A percentile compares a stretch with the other conserved stretches of the same genome.
phyloP scores from a whole-genome alignment of 768 basidiomycete genomes.

The Lactarius sanguifluus region DNA sequence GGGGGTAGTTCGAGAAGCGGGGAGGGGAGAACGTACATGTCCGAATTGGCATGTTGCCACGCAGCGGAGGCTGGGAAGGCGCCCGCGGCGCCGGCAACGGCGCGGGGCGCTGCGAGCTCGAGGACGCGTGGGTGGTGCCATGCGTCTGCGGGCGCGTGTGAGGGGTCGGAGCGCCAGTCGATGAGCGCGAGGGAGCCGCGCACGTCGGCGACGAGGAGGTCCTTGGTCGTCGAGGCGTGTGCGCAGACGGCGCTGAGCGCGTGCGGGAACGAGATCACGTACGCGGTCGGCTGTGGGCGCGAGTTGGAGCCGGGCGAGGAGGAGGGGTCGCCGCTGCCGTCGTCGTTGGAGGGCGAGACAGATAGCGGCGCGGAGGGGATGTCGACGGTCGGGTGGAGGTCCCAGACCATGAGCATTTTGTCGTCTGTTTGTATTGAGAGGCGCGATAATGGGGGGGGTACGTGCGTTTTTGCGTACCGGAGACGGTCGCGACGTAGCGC shows the following conservation, averaged over 20 bases:
- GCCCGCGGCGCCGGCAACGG: conserved; percentile 51
- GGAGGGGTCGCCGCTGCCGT: conserved; percentile 23
- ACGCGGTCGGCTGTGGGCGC: conserved; percentile 72
- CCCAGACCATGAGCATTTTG: conserved; percentile 85
- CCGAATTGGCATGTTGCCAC: conserved; percentile 67
- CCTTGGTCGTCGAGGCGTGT: conserved; percentile 73
- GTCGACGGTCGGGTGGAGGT: conserved; percentile 60
- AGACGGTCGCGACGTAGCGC: conserved; percentile 78
- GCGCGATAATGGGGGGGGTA: not conserved
- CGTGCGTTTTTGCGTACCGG: conserved; percentile 46
- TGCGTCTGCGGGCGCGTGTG: conserved; percentile 47
- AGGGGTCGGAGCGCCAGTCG: conserved; percentile 81
- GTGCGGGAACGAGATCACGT: conserved; percentile 70
- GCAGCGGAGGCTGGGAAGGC: conserved; percentile 60
- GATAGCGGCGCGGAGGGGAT: conserved; percentile 44
- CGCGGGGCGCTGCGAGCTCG: conserved; percentile 71
- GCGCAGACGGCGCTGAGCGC: conserved; percentile 67
- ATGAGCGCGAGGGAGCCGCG: conserved; percentile 72
- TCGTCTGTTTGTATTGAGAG: conserved; percentile 51
- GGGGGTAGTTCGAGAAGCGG: not conserved
- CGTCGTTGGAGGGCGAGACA: conserved; percentile 34
- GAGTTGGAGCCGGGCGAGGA: conserved; percentile 35
- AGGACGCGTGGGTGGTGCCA: conserved; percentile 64
- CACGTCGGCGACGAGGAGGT: conserved; percentile 74
- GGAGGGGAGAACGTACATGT: conserved; percentile 55